Evolutionary conservation across 495 filamentous ascomycete species (phyloP).

Genomic region (Aspergillus wentii): DNA sequence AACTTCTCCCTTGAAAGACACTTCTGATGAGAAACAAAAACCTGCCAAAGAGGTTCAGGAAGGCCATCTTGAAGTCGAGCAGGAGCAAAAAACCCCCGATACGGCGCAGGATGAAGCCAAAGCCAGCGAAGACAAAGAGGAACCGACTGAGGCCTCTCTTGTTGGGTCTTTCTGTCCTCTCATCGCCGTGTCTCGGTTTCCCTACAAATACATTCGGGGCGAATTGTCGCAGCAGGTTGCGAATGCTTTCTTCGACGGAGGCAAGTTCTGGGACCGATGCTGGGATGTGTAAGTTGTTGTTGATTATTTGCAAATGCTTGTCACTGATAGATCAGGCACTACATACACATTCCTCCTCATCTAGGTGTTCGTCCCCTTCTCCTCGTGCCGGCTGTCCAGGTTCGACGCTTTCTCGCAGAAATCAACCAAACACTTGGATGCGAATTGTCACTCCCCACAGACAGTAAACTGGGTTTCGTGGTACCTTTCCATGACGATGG

Average conservation of each 20-base stretch:
- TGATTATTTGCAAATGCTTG: not conserved
- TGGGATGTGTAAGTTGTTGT: conserved; percentile 70
- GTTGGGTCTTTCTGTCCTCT: conserved; percentile 55
- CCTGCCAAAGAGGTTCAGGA: not conserved
- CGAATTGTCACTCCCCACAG: conserved; percentile 45
- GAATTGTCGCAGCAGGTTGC: conserved; percentile 43
- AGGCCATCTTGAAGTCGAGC: not conserved
- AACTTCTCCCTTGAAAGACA: too few relatives aligned
- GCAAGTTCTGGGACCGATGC: conserved; percentile 50
- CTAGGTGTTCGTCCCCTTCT: conserved; percentile 46
- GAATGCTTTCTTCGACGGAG: conserved; percentile 49
- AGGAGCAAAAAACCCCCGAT: not conserved
- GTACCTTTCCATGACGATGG: conserved; percentile 51
- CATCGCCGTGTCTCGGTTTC: conserved; percentile 52
- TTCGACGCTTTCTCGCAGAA: conserved; percentile 50
- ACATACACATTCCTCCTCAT: conserved; percentile 49
- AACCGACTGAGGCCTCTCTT: too few relatives aligned
- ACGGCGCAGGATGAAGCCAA: conserved; percentile 8
- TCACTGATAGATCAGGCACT: conserved; percentile 50
- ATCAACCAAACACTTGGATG: conserved; percentile 51
- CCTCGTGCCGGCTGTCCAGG: conserved; percentile 59
- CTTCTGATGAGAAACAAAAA: too few relatives aligned
- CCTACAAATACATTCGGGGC: conserved; percentile 51
- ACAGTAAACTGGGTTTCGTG: conserved; percentile 43
- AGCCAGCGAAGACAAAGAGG: conserved; percentile 1